Evolutionary conservation across 192 early-diverging fungal species (phyloP).

Genomic region (Coemansia sp.): DNA sequence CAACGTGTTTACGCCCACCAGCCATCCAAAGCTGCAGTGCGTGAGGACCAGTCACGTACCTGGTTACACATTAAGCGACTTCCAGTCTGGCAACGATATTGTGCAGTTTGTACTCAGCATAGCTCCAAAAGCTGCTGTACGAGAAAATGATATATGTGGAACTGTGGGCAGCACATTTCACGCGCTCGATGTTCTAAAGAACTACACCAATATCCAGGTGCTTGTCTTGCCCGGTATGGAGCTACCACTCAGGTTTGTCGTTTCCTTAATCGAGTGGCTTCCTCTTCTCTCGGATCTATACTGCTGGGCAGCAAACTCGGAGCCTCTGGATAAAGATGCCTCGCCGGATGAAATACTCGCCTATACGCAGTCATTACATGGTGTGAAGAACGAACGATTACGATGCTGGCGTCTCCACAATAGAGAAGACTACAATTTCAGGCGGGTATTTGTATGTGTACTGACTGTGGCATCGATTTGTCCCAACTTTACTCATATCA

Average conservation of each 20-base stretch:
- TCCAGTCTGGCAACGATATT: background rate
- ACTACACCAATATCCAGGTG: background rate
- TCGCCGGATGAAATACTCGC: background rate
- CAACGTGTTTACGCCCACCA: background rate
- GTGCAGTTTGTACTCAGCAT: background rate
- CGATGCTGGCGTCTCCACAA: background rate
- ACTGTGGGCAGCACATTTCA: background rate
- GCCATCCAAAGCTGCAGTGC: background rate
- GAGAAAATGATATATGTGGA: background rate
- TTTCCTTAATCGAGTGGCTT: background rate
- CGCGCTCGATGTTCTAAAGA: background rate
- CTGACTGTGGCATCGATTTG: background rate
- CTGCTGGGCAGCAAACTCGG: background rate
- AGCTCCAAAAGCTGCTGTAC: background rate
- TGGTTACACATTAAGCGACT: background rate
- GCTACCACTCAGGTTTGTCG: background rate
- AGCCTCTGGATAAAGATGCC: background rate
- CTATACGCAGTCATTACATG: background rate
- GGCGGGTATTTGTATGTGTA: background rate
- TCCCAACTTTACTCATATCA: background rate
- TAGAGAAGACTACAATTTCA: background rate
- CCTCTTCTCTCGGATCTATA: background rate
- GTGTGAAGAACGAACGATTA: background rate
- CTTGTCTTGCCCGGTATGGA: background rate
- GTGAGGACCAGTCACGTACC: background rate